Conservation (phyloP, 768 basidiomycete species). For the Vararia minispora region DNA sequence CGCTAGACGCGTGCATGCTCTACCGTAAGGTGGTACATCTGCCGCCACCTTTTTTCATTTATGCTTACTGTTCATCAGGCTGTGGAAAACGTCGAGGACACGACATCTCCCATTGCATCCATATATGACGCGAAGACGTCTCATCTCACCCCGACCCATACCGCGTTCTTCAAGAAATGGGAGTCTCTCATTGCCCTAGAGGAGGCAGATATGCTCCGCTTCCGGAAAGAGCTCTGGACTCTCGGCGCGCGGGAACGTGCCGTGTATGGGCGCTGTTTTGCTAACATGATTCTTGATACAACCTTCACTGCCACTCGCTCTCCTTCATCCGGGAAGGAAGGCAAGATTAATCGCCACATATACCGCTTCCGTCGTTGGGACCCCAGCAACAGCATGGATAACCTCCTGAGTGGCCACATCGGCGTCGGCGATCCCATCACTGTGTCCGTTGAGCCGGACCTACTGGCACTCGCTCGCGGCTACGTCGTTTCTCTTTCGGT, state of each 20-base stretch:
- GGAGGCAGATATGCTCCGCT: conserved; percentile 76
- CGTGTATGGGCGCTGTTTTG: conserved; percentile 74
- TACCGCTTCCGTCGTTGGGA: conserved; percentile 47
- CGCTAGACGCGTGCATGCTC: conserved; percentile 83
- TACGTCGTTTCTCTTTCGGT: conserved; percentile 68
- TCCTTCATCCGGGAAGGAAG: conserved; percentile 18
- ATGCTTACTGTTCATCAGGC: conserved; percentile 31
- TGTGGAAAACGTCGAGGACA: conserved; percentile 52
- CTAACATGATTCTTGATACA: conserved; percentile 59
- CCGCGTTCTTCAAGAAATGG: conserved; percentile 84
- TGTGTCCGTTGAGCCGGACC: conserved; percentile 75
- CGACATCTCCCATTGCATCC: conserved; percentile 43
- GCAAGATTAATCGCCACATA: conserved; percentile 67
- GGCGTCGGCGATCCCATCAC: conserved; percentile 73
- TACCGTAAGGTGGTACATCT: conserved; percentile 78
- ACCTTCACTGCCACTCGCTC: conserved; percentile 21
- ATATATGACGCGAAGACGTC: conserved; percentile 71
- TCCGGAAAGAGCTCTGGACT: conserved; percentile 91
- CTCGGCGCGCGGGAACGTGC: conserved; percentile 75
- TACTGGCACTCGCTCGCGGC: conserved; percentile 78
- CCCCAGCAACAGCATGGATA: conserved; percentile 9
- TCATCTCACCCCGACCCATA: conserved; percentile 59
- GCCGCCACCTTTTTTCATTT: background rate
- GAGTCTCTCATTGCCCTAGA: conserved; percentile 77
- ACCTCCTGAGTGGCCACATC: conserved; percentile 72